Percentiles rank a stretch among this genome's conserved stretches.
phyloP scores from a whole-genome alignment of 1,284 basidiomycete species.

The Puccinia coronata region DNA sequence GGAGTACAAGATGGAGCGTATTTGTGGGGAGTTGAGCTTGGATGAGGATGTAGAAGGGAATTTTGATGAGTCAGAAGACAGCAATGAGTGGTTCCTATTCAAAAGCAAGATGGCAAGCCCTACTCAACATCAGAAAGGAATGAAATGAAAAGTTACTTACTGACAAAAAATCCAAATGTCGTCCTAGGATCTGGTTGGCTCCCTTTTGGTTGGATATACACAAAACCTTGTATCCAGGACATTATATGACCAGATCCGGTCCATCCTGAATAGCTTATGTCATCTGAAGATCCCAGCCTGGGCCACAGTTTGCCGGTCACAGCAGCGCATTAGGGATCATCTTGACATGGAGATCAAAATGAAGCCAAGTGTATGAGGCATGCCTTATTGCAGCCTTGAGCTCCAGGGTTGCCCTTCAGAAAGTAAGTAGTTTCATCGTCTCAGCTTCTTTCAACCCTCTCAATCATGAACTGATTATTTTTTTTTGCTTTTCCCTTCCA shows the following conservation, averaged over 20 bases:
- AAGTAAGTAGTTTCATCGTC: background rate
- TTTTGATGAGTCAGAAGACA: no score
- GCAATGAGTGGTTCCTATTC: slow-evolving; percentile 5
- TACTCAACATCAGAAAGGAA: background rate
- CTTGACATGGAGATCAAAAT: background rate
- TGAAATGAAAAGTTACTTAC: background rate
- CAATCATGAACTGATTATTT: no score
- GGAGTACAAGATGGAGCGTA: no score
- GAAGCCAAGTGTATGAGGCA: background rate
- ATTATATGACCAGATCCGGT: background rate
- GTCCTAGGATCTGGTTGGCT: background rate
- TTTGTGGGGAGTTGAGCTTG: no score
- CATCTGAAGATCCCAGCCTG: background rate
- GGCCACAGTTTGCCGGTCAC: background rate
- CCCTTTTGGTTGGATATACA: background rate
- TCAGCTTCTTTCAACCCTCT: no score
- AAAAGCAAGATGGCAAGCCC: background rate
- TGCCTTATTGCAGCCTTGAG: background rate
- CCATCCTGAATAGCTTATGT: background rate
- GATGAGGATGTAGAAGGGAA: no score
- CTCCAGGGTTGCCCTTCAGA: background rate
- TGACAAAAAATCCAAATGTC: background rate
- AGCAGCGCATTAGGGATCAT: background rate
- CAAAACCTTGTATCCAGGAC: background rate
- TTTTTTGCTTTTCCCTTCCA: background rate